Base-by-base conservation (phyloP, 306 rosid species). In the Carpinus fangiana region DNA sequence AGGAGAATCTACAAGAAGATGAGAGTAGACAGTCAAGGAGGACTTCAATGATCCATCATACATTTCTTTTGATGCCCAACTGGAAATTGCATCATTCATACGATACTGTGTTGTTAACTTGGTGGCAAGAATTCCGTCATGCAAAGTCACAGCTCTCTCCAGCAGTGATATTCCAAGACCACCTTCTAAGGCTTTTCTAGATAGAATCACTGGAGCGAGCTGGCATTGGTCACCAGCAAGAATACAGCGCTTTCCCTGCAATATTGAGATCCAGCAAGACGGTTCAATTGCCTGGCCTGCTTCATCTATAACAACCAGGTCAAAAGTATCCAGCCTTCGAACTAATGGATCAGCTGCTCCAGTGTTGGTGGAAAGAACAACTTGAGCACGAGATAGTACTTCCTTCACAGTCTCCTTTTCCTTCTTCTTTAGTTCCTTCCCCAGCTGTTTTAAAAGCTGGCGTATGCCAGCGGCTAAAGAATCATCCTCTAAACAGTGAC, bases 51-150 rank as follows among this genome's bases (percentile, higher is more conserved):
- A 79, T 78, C 93, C 93, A n/a, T 84, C 90, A 31, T 92, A 92
- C 97, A 89, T 92, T 89, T 92, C 95, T 88, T 90, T 90, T 59
- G 97, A 92, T 59, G 91, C 97, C 97, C 97, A 92, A 77, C 97
- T 87, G 73, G 97, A 87, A 75, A 92, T 92, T 41, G 93, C 92
- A 74, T 92, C 86, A 12, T 92, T 90, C 97, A 92, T 92, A 59
- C 93, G 90, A 65, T 92, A 90, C 50, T 92, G 97, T 59, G 83
- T 81, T 4, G 92, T 87, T 84, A 92, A 83, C 77, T 81, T 90
- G 31, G 86, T 90, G 72, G 89, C 77, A 71, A 92, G 88, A 65
- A 87, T 66, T 59, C 93, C 94, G 76, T 81, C 86, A 81, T 92
- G 97, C 85, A 92, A 82, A 79, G 88, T 71, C 74, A 93, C 76